Base-by-base conservation (phyloP, 2,329 filamentous ascomycete species). In the Akanthomyces muscarius region DNA sequence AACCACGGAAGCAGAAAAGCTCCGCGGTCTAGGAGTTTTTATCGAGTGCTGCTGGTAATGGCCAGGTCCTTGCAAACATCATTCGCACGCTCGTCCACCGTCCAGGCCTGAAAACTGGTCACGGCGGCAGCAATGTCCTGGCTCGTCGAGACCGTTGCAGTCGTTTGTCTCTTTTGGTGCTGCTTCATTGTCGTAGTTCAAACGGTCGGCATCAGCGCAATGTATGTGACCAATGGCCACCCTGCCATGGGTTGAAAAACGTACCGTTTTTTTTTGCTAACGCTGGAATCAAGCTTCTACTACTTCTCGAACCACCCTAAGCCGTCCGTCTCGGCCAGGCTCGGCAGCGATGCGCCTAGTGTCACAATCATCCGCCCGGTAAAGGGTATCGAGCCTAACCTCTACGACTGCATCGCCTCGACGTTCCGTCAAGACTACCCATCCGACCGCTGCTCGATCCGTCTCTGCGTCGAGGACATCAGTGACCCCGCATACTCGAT, bases 331-430 rank as follows among this genome's bases (percentile, higher is more conserved):
- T 86, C 85, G 3, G 76, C 85, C 1, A 74, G 74, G 0, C 75
- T 88, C 1, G 75, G 76, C 4, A 70, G 77, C 47, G 73, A 83
- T 67, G 80, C 92, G 3, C 94, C 93, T 18, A 88, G 91, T 77
- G 83, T 99, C 70, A 98, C 95, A 38, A 84, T 97, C 65, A 92
- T 99, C 68, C 90, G 95, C 2, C 96, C 95, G 0, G 89, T 97
- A 67, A 98, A 97, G 77, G 95, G 93, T 65, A 82, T 96, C 62
- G 95, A 98, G 74, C 90, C 92, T 4, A 86, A 87, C 67, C 86
- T 98, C 28, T 97, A 96, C 81, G 91, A 97, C 71, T 98, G 95
- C 71, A 88, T 99, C 47, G 89, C 90, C 36, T 89, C 93, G 5
- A 91, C 89, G 2, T 93, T 97, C 73, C 86, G 80, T 53, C 93